These are phyloP conservation scores for Hericium coralloides DNA, from an alignment of 768 basidiomycete species.

Conservation along the genomic window DNA sequence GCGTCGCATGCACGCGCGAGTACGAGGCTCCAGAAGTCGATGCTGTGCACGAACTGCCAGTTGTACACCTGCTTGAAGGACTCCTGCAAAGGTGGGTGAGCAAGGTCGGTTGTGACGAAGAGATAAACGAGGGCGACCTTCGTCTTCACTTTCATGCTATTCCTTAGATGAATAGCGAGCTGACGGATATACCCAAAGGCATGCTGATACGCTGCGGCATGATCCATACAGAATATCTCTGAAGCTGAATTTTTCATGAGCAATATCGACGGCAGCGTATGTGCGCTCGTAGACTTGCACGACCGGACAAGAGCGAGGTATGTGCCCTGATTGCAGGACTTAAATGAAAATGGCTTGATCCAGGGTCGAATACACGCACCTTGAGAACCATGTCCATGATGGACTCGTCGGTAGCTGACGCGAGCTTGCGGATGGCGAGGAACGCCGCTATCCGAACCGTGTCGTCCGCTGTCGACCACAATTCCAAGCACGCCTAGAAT, in stretches of 20 bases:
- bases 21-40: constrained; percentile 95
- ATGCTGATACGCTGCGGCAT: constrained; percentile 76
- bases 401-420: constrained; percentile 66
- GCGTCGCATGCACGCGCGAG: constrained; percentile 73
- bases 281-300: constrained; percentile 74
- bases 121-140: constrained; percentile 38
- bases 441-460: constrained; percentile 79
- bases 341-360: neutral
- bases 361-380: constrained; percentile 32
- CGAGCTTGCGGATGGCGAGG: constrained; percentile 74
- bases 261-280: constrained; percentile 87
- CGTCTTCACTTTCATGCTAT: constrained; percentile 81
- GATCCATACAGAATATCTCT: constrained; percentile 78
- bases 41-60: constrained; percentile 94
- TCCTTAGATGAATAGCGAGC: constrained; percentile 85
- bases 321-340: constrained; percentile 46
- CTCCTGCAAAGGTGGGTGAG: constrained; percentile 40
- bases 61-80: constrained; percentile 94
- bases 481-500: constrained; percentile 62
- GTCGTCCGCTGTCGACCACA: constrained; percentile 82
- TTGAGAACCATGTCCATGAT: constrained; percentile 83
- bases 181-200: constrained; percentile 95
- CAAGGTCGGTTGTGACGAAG: neutral
- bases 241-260: constrained; percentile 98
- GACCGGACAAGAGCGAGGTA: constrained; percentile 82